A percentile compares a stretch with the other conserved stretches of the same genome.
Evolutionary conservation across 768 basidiomycete genomes (phyloP).

Genomic region (Boletus barrowsii): DNA sequence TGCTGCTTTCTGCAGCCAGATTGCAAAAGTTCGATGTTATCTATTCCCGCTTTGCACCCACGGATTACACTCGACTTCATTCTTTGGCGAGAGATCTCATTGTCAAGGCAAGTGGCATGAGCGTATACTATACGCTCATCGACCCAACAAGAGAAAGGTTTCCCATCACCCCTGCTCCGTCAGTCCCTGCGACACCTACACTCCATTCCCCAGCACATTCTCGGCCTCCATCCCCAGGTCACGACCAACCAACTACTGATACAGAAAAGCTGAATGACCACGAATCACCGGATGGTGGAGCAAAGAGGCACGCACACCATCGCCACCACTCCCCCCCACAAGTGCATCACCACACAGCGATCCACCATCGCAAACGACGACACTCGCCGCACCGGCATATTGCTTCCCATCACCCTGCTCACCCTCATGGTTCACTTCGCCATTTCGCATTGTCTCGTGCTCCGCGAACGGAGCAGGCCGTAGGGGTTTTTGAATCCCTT

Average conservation of each 20-base stretch:
- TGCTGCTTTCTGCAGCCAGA: constrained; percentile 48
- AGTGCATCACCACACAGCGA: constrained; percentile 2
- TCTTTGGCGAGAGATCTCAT: constrained; percentile 47
- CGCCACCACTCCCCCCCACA: constrained; percentile 1
- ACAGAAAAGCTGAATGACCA: background rate
- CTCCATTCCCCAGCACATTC: constrained; percentile 31
- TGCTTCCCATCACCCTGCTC: constrained; percentile 25
- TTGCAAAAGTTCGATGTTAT: constrained; percentile 59
- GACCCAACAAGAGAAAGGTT: constrained; percentile 61
- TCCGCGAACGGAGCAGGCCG: constrained; percentile 46
- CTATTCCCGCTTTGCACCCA: constrained; percentile 56
- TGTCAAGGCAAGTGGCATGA: constrained; percentile 58
- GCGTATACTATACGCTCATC: constrained; percentile 57
- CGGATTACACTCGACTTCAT: constrained; percentile 54
- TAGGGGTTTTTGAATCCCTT: constrained; percentile 75
- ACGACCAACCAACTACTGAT: background rate
- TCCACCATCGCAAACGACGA: constrained; percentile 3
- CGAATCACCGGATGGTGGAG: background rate
- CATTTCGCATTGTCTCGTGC: constrained; percentile 34
- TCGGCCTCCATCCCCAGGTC: constrained; percentile 30
- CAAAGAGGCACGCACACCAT: background rate
- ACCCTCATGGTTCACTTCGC: constrained; percentile 37
- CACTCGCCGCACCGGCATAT: constrained; percentile 7
- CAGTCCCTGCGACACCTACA: constrained; percentile 34
- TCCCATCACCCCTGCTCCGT: constrained; percentile 43